Evolutionary conservation across 768 basidiomycete genomes (phyloP), one percentile per base, ranked within the genome.

Genomic region (Amanita polypyramis): DNA sequence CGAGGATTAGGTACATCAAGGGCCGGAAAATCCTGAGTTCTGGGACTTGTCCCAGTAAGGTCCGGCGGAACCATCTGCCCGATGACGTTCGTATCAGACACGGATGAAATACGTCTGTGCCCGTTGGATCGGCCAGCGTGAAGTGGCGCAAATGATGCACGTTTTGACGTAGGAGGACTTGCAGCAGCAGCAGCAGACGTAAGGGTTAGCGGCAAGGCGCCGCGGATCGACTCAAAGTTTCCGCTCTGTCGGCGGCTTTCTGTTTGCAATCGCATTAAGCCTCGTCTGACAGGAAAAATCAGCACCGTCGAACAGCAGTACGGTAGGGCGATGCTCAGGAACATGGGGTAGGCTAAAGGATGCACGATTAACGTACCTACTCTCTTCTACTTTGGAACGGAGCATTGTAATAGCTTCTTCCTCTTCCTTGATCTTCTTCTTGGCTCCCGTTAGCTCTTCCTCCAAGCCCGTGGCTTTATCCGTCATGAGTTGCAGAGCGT

Each of bases 371-470:
- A 58, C 75, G 17, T 55, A 85, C 87, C 88, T 75, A 71, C 85
- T 88, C 63, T 91, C 88, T 56, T 91, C 88, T 2, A 91, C 85
- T 61, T 90, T 91, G n/a, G 77, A 71, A 30, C 89, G 75, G 43
- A 92, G 67, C 62, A 91, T 65, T 2, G 69, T 63, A 41, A 92
- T 85, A 32, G 85, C 80, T 51, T 89, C 80, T 57, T 86, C 85
- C 47, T 88, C 82, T 40, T 90, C 87, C 50, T 71, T 75, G 40
- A 68, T 69, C 57, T 76, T 79, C 55, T 60, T 68, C 56, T 64
- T 68, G 27, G 75, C 67, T 23, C 65, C 66, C 44, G 69, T 70
- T 4, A 86, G 67, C 37, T 79, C 72, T 48, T 75, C 76, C 54
- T 85, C 80, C 49, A 77, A 62, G 5, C 57, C 56, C 19, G 77